Percentiles rank a stretch among this genome's conserved stretches.
phyloP scores from a whole-genome alignment of 2,329 filamentous ascomycete genomes.

The Sclerotinia subarctica region DNA sequence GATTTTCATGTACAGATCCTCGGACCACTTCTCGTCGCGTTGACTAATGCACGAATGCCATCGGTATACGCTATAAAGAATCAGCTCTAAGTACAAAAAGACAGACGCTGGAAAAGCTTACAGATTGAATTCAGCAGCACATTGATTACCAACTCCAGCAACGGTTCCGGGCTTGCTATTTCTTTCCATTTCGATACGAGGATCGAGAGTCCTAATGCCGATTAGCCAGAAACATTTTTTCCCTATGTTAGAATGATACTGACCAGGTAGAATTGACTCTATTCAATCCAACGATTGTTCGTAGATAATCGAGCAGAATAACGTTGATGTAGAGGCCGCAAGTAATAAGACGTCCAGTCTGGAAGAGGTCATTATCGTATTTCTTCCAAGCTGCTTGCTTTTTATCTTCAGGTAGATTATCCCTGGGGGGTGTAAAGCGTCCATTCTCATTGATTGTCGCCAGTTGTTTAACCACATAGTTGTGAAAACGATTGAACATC shows the following conservation, averaged over 20 bases:
- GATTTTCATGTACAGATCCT: slow-evolving; percentile 49
- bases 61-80: slow-evolving; percentile 56
- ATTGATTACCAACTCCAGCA: slow-evolving; percentile 70
- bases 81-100: not conserved
- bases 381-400: slow-evolving; percentile 56
- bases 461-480: slow-evolving; percentile 74
- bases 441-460: slow-evolving; percentile 78
- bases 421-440: slow-evolving; percentile 65
- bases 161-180: slow-evolving; percentile 49
- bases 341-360: slow-evolving; percentile 71
- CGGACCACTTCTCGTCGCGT: slow-evolving; percentile 78
- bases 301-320: slow-evolving; percentile 71
- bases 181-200: slow-evolving; percentile 64
- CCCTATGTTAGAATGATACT: not conserved
- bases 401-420: slow-evolving; percentile 49
- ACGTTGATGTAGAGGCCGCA: slow-evolving; percentile 76
- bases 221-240: not conserved
- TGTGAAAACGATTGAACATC: slow-evolving; percentile 80
- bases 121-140: slow-evolving; percentile 83
- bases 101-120: not conserved
- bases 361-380: slow-evolving; percentile 73
- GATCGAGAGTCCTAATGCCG: slow-evolving; percentile 59
- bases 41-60: slow-evolving; percentile 77
- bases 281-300: slow-evolving; percentile 52
- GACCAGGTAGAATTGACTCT: slow-evolving; percentile 53